Base-by-base conservation (phyloP, 495 filamentous ascomycete species). In the Hapsidospora chrysogenum region DNA sequence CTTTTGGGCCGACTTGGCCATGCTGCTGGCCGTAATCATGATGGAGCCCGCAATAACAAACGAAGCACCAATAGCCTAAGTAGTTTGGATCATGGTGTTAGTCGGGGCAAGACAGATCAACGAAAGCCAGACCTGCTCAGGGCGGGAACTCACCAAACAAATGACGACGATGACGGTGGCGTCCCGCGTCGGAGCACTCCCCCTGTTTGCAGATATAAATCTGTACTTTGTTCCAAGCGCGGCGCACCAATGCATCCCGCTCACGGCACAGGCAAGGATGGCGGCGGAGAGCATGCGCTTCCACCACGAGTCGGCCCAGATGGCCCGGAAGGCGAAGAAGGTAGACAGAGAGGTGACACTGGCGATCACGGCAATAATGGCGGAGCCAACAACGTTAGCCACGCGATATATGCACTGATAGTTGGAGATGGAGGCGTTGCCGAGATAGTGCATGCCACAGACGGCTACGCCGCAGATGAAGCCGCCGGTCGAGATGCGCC, bases 401-500 rank as follows among this genome's bases (percentile, higher is more conserved):
- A 53, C 42, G 6, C 42, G 21, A 40, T 87, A 85, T 9, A 47
- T 41, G 44, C 75, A 71, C 5, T 44, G 42, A 47, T 93, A 94
- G 50, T 92, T 89, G 10, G 61, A 57, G 43, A 89, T 85, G 22
- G 85, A 81, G 9, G 77, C 65, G 46, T 92, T 81, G 17, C 83
- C 83, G 29, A 92, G 57, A 44, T 92, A 94, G 49, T 93, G 82
- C 86, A 93, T 93, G 3, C 77, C 86, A 36, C 78, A 80, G 35
- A 92, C 75, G 14, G 80, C 70, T 2, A 69, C 54, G 5, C 85
- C 85, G 0, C 77, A 74, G 28, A 85, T 53, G 3, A 70, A 38
- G 1, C 85, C 83, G 17, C 75, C 76, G 0, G 66, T 41, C n/a
- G 57, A 29, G 11, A 80, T 66, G 9, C 74, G 69, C 48, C 66